These are phyloP conservation scores for Dendrobium chrysotoxum DNA, from an alignment of 106 monocot species.

Conservation along the genomic window DNA sequence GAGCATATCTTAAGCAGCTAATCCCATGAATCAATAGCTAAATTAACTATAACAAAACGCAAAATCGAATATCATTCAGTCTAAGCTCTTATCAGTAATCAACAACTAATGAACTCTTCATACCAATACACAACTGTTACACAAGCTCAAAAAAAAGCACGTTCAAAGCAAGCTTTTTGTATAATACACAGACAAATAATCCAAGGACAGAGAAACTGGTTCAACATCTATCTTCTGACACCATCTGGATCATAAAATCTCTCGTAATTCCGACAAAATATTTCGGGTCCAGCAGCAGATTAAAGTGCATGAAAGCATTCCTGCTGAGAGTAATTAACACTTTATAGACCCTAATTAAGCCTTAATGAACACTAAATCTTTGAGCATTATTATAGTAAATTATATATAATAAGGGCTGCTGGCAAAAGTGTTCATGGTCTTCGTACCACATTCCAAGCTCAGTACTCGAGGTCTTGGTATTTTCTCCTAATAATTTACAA, in stretches of 20 bases:
- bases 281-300: not conserved
- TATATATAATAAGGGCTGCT: not conserved
- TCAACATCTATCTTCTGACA: not conserved
- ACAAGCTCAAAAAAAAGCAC: no score
- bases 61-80: no score
- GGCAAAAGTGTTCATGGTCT: not conserved
- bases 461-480: not conserved
- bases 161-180: no score
- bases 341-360: not conserved
- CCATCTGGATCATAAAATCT: slow-evolving; percentile 5
- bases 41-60: no score
- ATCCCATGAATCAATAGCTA: no score
- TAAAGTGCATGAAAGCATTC: not conserved
- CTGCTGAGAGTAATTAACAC: not conserved
- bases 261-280: slow-evolving; percentile 4
- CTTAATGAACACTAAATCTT: not conserved
- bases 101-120: no score
- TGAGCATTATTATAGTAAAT: not conserved
- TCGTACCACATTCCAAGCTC: slow-evolving; percentile 1
- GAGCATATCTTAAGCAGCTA: no score
- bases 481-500: slow-evolving; percentile 1
- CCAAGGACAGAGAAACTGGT: not conserved
- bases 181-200: no score
- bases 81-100: no score
- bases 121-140: no score